Percentiles rank a stretch among this genome's conserved stretches.
phyloP scores from a whole-genome alignment of 2,329 filamentous ascomycete genomes.

The Fusarium albidum region DNA sequence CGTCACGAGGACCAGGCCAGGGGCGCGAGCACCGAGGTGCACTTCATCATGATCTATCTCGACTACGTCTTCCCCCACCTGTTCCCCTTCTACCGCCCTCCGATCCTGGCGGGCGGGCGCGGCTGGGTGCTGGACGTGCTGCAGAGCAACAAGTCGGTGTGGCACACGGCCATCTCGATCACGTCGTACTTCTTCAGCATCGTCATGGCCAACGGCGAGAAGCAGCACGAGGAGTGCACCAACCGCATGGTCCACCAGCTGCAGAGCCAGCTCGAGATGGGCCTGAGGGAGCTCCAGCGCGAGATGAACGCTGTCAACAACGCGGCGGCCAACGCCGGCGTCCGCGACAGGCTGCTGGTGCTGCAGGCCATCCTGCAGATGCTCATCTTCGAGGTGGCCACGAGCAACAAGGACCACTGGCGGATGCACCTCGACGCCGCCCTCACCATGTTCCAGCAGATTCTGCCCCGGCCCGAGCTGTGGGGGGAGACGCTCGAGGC shows the following conservation, averaged over 20 bases:
- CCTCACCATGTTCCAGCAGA: conserved; percentile 57
- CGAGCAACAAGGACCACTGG: conserved; percentile 56
- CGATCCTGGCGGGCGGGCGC: conserved; percentile 62
- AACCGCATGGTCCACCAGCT: conserved; percentile 49
- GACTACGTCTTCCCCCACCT: conserved; percentile 70
- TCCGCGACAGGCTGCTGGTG: conserved; percentile 48
- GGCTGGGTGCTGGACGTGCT: conserved; percentile 68
- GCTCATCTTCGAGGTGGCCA: conserved; percentile 60
- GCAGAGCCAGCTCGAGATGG: conserved; percentile 54
- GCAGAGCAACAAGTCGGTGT: conserved; percentile 64
- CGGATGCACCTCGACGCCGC: conserved; percentile 60
- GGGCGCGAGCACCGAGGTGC: conserved; percentile 44
- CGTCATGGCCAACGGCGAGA: conserved; percentile 46
- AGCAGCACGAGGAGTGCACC: conserved; percentile 47
- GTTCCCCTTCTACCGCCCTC: conserved; percentile 69
- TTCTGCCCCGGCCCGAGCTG: conserved; percentile 47
- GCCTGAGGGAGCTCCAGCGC: conserved; percentile 53
- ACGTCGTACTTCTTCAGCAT: conserved; percentile 65
- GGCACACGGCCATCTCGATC: conserved; percentile 64
- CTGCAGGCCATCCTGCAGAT: conserved; percentile 63
- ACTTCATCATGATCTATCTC: conserved; percentile 65
- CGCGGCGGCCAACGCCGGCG: conserved; percentile 41
- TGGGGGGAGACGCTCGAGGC: conserved; percentile 49
- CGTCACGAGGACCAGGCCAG: conserved; percentile 32
- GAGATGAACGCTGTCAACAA: conserved; percentile 50